A percentile compares a stretch with the other conserved stretches of the same genome.
Evolutionary conservation across 192 early-diverging fungal genomes (phyloP).

Genomic region (Rhizophagus clarus): DNA sequence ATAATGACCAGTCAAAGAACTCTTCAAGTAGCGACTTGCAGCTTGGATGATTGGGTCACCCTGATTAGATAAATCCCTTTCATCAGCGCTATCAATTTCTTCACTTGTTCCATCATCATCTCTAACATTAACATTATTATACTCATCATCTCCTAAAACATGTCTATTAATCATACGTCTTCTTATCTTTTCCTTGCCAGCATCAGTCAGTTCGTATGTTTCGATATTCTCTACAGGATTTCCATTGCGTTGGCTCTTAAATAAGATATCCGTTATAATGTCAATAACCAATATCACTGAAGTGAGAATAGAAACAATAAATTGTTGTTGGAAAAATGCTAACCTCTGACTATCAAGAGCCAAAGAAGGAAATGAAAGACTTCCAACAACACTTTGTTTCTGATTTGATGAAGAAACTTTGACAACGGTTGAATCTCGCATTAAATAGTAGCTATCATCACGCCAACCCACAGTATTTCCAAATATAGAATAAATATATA

Average conservation of each 20-base stretch:
- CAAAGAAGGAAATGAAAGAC: constrained; percentile 8
- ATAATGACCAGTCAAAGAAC: neutral
- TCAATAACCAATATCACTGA: constrained; percentile 42
- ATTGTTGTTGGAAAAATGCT: constrained; percentile 39
- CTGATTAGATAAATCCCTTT: constrained; percentile 13
- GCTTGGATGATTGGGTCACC: constrained; percentile 21
- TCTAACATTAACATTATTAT: neutral
- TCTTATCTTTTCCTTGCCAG: constrained; percentile 2
- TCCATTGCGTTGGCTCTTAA: constrained; percentile 47
- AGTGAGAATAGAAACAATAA: constrained; percentile 42
- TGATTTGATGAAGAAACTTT: constrained; percentile 22
- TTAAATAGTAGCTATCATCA: constrained; percentile 66
- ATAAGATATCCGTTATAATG: constrained; percentile 45
- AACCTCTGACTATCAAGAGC: constrained; percentile 27
- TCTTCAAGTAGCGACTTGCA: constrained; percentile 14
- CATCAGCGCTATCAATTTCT: constrained; percentile 15
- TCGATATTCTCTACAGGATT: constrained; percentile 32
- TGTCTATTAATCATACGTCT: neutral
- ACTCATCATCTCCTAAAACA: neutral
- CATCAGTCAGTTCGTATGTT: neutral
- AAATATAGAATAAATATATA: constrained; percentile 78
- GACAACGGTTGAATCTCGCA: constrained; percentile 66
- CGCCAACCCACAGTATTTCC: constrained; percentile 90
- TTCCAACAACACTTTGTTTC: constrained; percentile 13
- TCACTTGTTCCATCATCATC: neutral